Percentiles rank a stretch among this genome's conserved stretches.
phyloP scores from a whole-genome alignment of 1,139 yeast species.

The Torulaspora globosa region DNA sequence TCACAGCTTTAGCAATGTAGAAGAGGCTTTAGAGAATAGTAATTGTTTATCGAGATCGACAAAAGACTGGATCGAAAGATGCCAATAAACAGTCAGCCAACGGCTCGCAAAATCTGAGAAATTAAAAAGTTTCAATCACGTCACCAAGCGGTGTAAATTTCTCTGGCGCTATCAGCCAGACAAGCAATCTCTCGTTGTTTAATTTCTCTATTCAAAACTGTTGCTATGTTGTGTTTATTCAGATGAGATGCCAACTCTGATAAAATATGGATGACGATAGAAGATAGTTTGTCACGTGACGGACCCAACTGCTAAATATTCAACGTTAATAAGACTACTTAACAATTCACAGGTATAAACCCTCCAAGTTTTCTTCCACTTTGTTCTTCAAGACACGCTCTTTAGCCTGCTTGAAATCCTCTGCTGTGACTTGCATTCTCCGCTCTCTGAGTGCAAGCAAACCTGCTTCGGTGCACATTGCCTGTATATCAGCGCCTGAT shows the following conservation, averaged over 20 bases:
- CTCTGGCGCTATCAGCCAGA: background rate
- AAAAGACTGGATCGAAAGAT: background rate
- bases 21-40: too few species aligned
- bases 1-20: too few species aligned
- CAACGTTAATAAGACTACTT: slow-evolving; percentile 37
- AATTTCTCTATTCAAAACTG: background rate
- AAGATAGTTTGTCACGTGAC: background rate
- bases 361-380: slow-evolving; percentile 95
- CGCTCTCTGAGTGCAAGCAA: slow-evolving; percentile 93
- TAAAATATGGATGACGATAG: background rate
- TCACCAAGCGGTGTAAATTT: background rate
- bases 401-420: slow-evolving; percentile 90
- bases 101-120: background rate
- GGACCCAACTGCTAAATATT: background rate
- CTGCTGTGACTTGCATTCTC: slow-evolving; percentile 96
- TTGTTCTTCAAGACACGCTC: slow-evolving; percentile 97
- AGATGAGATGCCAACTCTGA: background rate
- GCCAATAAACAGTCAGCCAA: background rate
- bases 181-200: background rate
- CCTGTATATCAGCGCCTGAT: slow-evolving; percentile 98
- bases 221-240: background rate
- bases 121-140: background rate
- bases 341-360: slow-evolving; percentile 60
- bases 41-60: background rate
- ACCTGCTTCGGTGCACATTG: slow-evolving; percentile 98